phyloP scores from a whole-genome alignment of 371 early-diverging fungal species.

The Apophysomyces sp. region DNA sequence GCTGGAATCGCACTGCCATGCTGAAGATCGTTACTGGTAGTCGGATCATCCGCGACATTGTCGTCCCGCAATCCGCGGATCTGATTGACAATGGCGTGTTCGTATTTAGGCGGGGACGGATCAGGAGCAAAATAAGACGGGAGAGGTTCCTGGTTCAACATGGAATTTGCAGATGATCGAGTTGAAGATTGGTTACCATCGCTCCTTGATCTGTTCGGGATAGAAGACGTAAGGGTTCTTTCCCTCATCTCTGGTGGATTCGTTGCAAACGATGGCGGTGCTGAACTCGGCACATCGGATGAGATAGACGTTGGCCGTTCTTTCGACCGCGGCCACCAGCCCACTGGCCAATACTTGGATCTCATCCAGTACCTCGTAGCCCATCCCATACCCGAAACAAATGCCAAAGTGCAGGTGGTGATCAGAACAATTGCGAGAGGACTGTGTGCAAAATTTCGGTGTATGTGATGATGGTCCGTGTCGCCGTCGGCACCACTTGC shows the following conservation, averaged over 20 bases:
- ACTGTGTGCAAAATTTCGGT: slow-evolving; percentile 7
- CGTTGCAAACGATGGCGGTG: slow-evolving; percentile 41
- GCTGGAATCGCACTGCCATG: slow-evolving; percentile 8
- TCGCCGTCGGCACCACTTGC: too few relatives aligned
- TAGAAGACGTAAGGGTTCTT: background rate
- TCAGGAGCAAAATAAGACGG: slow-evolving; percentile 40
- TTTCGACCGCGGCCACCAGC: background rate
- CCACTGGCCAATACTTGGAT: slow-evolving; percentile 9
- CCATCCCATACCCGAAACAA: slow-evolving; percentile 21
- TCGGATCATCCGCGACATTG: background rate
- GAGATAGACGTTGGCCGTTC: slow-evolving; percentile 1
- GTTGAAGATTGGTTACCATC: background rate
- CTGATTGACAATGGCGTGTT: slow-evolving; percentile 48
- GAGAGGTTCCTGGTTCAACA: slow-evolving; percentile 17
- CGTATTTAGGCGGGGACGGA: slow-evolving; percentile 42
- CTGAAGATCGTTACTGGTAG: background rate
- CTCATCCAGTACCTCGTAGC: slow-evolving; percentile 10
- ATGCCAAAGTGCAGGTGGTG: slow-evolving; percentile 21
- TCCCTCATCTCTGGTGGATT: slow-evolving; percentile 19
- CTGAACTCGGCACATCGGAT: slow-evolving; percentile 21
- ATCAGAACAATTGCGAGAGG: slow-evolving; percentile 29
- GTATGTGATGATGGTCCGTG: background rate
- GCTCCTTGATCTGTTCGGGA: background rate
- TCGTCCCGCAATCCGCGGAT: slow-evolving; percentile 27
- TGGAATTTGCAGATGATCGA: slow-evolving; percentile 18